These are phyloP conservation scores for Peronospora belbahrii DNA, from an alignment of 352 stramenopile genomes.

Conservation along the genomic window DNA sequence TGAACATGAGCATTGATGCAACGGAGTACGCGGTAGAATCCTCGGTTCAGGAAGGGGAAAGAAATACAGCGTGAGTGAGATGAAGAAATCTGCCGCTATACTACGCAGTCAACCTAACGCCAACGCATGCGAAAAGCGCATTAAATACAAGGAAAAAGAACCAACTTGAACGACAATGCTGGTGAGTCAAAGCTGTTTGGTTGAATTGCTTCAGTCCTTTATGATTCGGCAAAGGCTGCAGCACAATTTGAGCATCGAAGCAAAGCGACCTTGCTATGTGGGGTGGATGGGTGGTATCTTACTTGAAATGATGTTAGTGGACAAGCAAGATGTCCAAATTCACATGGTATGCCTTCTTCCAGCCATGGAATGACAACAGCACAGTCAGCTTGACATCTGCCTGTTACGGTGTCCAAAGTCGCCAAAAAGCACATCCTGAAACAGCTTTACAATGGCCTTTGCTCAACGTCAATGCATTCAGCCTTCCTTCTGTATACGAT, in stretches of 20 bases:
- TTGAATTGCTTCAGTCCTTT: not conserved
- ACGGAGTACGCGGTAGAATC: constrained; percentile 11
- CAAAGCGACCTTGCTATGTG: constrained; percentile 36
- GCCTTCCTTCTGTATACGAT: no score
- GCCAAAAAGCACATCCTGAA: no score
- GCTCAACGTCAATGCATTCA: no score
- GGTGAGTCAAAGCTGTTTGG: not conserved
- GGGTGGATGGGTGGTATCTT: no score
- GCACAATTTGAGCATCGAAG: not conserved
- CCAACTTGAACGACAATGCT: constrained; percentile 21
- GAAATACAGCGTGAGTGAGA: constrained; percentile 4
- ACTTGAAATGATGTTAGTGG: constrained; percentile 91
- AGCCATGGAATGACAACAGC: no score
- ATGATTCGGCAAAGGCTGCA: constrained; percentile 13
- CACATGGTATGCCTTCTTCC: no score
- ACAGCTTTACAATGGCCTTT: no score
- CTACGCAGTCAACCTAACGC: constrained; percentile 6
- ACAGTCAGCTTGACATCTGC: no score
- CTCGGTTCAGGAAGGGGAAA: constrained; percentile 11
- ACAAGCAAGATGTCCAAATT: no score
- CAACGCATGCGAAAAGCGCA: constrained; percentile 11
- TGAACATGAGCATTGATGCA: constrained; percentile 16
- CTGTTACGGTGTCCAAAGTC: no score
- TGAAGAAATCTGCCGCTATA: constrained; percentile 8
- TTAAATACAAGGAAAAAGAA: constrained; percentile 29